A percentile compares a stretch with the other conserved stretches of the same genome.
Evolutionary conservation across 2,329 filamentous ascomycete genomes (phyloP).

Genomic region (Alternaria triticina): DNA sequence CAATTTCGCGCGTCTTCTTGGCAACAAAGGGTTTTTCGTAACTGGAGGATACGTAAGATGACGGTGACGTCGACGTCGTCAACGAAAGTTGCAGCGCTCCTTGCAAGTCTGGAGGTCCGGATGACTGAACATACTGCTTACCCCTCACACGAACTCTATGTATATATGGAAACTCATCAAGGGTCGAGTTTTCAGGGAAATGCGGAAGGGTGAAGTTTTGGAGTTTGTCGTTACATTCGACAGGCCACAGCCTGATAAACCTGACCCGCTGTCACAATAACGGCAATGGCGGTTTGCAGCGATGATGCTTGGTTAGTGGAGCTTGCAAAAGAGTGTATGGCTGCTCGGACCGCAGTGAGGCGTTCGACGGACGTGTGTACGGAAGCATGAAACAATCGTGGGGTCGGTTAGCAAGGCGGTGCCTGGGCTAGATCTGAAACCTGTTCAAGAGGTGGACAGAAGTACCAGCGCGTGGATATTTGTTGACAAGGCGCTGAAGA

Average conservation of each 20-base stretch:
- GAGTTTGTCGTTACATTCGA: background rate
- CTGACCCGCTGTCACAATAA: background rate
- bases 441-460: background rate
- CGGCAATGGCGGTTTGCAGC: background rate
- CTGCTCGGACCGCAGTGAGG: background rate
- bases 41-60: background rate
- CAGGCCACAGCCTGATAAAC: background rate
- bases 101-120: background rate
- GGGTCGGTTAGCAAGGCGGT: background rate
- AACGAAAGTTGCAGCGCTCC: background rate
- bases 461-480: background rate
- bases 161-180: background rate
- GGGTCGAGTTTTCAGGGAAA: background rate
- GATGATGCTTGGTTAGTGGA: background rate
- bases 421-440: background rate
- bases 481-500: conserved; percentile 4
- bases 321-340: background rate
- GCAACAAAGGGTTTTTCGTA: background rate
- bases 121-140: background rate
- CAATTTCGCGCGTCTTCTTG: conserved; percentile 1
- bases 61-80: background rate
- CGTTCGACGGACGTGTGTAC: background rate
- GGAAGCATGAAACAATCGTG: background rate
- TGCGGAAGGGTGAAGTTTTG: background rate
- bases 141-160: background rate